phyloP scores from a whole-genome alignment of 2,329 filamentous ascomycete species.

The Knufia petricola region DNA sequence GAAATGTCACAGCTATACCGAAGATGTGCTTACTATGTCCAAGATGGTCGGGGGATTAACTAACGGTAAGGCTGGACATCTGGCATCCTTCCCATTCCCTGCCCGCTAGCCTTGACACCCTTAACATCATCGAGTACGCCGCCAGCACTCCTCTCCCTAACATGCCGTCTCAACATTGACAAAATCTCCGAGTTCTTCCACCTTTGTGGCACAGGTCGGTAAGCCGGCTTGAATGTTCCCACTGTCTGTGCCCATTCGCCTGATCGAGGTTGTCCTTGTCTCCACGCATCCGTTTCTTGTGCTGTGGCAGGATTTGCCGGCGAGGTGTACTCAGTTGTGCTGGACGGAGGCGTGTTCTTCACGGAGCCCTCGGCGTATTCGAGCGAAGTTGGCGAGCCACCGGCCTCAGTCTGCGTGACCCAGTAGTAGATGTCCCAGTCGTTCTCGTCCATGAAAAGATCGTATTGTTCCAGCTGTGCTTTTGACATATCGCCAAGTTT shows the following conservation, averaged over 20 bases:
- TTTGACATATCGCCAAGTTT: constrained; percentile 66
- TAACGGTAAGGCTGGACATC: constrained; percentile 20
- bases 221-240: constrained; percentile 86
- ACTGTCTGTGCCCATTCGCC: constrained; percentile 97
- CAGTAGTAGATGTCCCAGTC: constrained; percentile 99
- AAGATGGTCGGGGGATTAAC: neutral
- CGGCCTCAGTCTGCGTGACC: constrained; percentile 71
- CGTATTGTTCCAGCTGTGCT: constrained; percentile 71
- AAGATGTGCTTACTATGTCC: neutral
- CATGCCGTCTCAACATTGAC: constrained; percentile 66
- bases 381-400: constrained; percentile 43
- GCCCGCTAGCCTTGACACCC: constrained; percentile 13
- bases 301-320: constrained; percentile 22
- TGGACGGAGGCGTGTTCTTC: constrained; percentile 11
- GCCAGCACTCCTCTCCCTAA: constrained; percentile 58
- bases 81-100: constrained; percentile 38
- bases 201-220: constrained; percentile 74
- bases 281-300: constrained; percentile 41
- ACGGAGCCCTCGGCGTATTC: constrained; percentile 46
- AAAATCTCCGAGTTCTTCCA: constrained; percentile 82
- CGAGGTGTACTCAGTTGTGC: constrained; percentile 15
- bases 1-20: neutral
- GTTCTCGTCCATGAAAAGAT: constrained; percentile 92
- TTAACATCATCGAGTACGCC: constrained; percentile 35
- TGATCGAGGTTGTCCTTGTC: constrained; percentile 42